Conservation (phyloP, 2,329 filamentous ascomycete species). For the Hymenoscyphus scutula region DNA sequence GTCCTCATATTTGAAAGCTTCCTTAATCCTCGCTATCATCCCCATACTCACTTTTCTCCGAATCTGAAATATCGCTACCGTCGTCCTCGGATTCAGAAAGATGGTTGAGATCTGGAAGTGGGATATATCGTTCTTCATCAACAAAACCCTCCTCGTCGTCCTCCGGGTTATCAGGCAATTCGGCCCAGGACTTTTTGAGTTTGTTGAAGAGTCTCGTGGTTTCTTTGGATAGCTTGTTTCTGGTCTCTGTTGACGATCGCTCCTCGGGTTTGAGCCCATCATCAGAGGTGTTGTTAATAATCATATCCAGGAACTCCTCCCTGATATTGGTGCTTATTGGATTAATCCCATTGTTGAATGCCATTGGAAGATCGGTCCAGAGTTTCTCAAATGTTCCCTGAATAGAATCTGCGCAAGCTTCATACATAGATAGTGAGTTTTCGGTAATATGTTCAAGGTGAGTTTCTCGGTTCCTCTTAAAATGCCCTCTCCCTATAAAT, state of each 20-base stretch:
- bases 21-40: too few relatives aligned
- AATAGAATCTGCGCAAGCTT: not conserved
- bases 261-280: not conserved
- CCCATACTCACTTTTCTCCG: too few relatives aligned
- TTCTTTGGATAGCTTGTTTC: not conserved
- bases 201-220: too few relatives aligned
- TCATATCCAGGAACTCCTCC: not conserved
- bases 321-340: not conserved
- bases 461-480: not conserved
- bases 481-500: not conserved
- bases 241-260: not conserved
- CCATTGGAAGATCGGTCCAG: not conserved
- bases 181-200: too few relatives aligned
- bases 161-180: too few relatives aligned
- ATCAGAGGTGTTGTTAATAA: not conserved
- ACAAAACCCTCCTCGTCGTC: too few relatives aligned
- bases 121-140: too few relatives aligned
- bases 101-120: too few relatives aligned
- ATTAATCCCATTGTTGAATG: not conserved
- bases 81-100: too few relatives aligned
- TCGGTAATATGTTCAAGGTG: not conserved
- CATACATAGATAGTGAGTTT: not conserved
- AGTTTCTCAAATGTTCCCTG: not conserved
- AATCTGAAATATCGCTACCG: too few relatives aligned
- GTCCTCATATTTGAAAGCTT: too few relatives aligned